phyloP scores from a whole-genome alignment of 169 alveolate species.

The Eimeria tenella region DNA sequence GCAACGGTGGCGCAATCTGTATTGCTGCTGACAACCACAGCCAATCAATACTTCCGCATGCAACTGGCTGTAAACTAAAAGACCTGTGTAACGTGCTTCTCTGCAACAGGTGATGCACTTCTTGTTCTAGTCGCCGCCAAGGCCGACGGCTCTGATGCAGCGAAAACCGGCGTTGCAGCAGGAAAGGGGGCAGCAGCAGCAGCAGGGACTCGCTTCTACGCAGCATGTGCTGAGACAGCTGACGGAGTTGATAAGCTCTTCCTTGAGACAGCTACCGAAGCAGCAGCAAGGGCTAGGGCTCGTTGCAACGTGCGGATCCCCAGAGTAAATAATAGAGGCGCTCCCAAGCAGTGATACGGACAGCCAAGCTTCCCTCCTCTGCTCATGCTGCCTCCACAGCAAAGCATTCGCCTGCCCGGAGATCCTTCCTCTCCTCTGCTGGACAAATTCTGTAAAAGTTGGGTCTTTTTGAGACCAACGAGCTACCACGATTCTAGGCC shows the following conservation, averaged over 20 bases:
- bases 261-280: slow-evolving; percentile 53
- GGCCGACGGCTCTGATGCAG: slow-evolving; percentile 54
- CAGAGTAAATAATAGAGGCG: no score
- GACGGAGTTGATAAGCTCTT: slow-evolving; percentile 52
- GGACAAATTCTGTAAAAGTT: no score
- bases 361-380: no score
- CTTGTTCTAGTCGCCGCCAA: slow-evolving; percentile 46
- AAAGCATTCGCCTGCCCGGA: no score
- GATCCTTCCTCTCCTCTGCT: no score
- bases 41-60: background rate
- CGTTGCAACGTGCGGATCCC: background rate
- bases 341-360: no score
- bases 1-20: background rate
- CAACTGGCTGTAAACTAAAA: background rate
- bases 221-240: slow-evolving; percentile 70
- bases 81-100: background rate
- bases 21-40: background rate
- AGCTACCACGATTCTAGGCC: no score
- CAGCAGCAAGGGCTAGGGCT: slow-evolving; percentile 3
- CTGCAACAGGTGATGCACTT: slow-evolving; percentile 32
- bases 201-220: slow-evolving; percentile 60
- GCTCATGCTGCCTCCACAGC: no score
- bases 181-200: slow-evolving; percentile 61
- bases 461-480: no score
- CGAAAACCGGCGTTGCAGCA: slow-evolving; percentile 48